Base-by-base conservation (phyloP, 2,329 filamentous ascomycete genomes). In the Elsinoe arachidis region DNA sequence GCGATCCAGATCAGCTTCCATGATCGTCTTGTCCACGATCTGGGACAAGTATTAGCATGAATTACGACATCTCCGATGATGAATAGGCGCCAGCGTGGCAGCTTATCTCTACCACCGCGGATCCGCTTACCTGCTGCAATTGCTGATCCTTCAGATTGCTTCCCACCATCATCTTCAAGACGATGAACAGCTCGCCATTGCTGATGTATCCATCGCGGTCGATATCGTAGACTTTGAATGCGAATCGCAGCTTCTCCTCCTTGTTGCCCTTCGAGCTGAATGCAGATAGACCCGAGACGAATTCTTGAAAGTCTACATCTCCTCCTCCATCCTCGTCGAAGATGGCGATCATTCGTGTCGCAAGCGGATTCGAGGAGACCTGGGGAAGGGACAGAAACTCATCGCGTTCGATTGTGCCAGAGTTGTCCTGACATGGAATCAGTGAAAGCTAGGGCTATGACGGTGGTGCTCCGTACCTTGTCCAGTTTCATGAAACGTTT, bases 161-260 rank as follows among this genome's bases (percentile, higher is more conserved):
- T 60, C 93, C 93, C 54, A 99, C 93, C 93, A 99, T 99, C 93
- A 99, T 99, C 87, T 99, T 99, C 68, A 99, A 81, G 69, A 99
- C 93, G 68, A 99, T 97, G 74, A 97, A 99, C 54, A 99, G 82
- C 78, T 99, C 93, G 67, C 93, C 93, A 74, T 99, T 99, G 78
- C 89, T 95, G 70, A 99, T 99, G 76, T 88, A 99, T 21, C 93
- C 93, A 73, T 99, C 93, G 60, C 93, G 89, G 74, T 99, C 93
- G 69, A 99, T 97, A 73, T 99, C 93, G 79, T 99, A 99, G 61
- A 99, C 93, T 74, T 96, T 96, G 83, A 99, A 99, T 44, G 93
- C 93, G 70, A 99, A 99, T 56, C 84, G 86, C 63, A 97, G 81
- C 79, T 99, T 99, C 77, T 99, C 92, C 75, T 96, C 90, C 79